Evolutionary conservation across 345 rosid species (phyloP).

Genomic region (Linum trigynum): DNA sequence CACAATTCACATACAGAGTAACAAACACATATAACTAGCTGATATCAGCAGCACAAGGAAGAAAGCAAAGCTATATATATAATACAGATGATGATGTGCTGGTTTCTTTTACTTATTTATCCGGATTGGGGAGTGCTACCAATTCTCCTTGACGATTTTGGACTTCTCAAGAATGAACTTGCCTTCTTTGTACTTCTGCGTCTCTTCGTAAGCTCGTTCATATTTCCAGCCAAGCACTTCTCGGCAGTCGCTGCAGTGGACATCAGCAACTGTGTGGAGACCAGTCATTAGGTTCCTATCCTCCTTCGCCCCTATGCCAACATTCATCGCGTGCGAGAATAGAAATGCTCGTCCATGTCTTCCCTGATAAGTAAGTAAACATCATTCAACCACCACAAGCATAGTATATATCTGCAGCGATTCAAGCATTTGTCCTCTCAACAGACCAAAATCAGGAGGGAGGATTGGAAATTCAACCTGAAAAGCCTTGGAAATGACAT

Average conservation of each 20-base stretch:
- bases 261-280: slow-evolving; percentile 81
- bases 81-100: not conserved
- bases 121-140: slow-evolving; percentile 29
- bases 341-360: slow-evolving; percentile 80
- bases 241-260: slow-evolving; percentile 56
- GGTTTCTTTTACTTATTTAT: too few relatives aligned
- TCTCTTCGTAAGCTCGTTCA: slow-evolving; percentile 57
- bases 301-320: slow-evolving; percentile 56
- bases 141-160: slow-evolving; percentile 63
- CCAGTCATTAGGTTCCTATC: slow-evolving; percentile 68
- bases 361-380: slow-evolving; percentile 33
- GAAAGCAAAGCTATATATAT: slow-evolving; percentile 4
- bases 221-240: slow-evolving; percentile 85
- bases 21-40: too few relatives aligned
- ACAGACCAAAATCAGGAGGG: not conserved
- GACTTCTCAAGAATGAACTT: slow-evolving; percentile 78
- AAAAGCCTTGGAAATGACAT: slow-evolving; percentile 84
- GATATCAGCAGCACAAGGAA: slow-evolving; percentile 17
- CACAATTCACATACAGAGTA: too few relatives aligned
- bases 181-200: slow-evolving; percentile 85
- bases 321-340: slow-evolving; percentile 78
- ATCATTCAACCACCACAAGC: not conserved
- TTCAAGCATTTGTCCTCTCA: too few relatives aligned
- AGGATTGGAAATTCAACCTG: slow-evolving; percentile 37
- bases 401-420: not conserved